Conservation (phyloP, 345 rosid genomes). For the Psidium friedrichsthalianum region DNA sequence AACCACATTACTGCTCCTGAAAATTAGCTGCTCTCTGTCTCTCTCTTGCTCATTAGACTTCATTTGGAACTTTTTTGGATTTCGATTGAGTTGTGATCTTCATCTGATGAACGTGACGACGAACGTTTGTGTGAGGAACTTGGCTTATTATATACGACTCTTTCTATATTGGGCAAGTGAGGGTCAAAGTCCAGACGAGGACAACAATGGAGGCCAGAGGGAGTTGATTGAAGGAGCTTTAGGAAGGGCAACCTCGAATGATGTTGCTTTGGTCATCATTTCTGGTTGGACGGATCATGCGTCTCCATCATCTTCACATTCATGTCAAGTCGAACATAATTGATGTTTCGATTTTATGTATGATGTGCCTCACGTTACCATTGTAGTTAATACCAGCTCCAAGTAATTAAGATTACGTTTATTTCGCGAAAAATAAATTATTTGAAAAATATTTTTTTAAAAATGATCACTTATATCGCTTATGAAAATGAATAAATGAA, state of each 20-base stretch:
- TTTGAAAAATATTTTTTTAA: no score
- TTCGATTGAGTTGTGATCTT: background rate
- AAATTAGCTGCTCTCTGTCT: background rate
- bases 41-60: background rate
- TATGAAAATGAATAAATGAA: no score
- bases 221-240: background rate
- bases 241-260: background rate
- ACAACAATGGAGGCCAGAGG: background rate
- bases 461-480: no score
- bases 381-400: background rate
- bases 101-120: background rate
- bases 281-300: background rate
- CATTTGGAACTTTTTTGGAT: background rate
- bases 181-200: background rate
- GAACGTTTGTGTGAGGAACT: background rate
- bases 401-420: no score
- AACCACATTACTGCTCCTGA: background rate
- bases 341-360: background rate
- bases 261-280: background rate
- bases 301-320: background rate
- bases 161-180: background rate
- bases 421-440: no score
- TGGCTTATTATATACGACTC: background rate
- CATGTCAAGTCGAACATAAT: background rate
- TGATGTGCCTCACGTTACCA: background rate